Evolutionary conservation across 1,284 basidiomycete species (phyloP).

Genomic region (Ganoderma sp.): DNA sequence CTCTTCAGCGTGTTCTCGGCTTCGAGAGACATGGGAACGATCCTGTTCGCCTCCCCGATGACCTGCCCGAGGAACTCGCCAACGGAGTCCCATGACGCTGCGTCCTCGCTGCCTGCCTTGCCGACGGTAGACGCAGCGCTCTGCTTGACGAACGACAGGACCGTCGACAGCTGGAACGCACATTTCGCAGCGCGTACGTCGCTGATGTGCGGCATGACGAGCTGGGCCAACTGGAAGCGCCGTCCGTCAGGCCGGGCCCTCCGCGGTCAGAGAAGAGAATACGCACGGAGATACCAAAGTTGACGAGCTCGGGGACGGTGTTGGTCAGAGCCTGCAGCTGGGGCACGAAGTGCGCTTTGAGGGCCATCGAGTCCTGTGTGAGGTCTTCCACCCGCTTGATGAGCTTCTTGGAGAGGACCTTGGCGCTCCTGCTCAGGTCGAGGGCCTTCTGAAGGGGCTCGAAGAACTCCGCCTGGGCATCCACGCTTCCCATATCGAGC

Average conservation of each 20-base stretch:
- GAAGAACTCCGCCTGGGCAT: conserved; percentile 77
- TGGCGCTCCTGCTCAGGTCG: conserved; percentile 81
- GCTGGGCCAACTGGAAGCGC: conserved; percentile 77
- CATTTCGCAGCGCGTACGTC: conserved; percentile 79
- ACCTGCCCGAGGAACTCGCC: conserved; percentile 72
- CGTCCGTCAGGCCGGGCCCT: neutral
- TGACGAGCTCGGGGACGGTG: conserved; percentile 80
- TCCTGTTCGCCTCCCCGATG: conserved; percentile 69
- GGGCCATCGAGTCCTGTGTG: conserved; percentile 69
- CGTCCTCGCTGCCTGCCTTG: conserved; percentile 67
- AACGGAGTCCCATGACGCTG: conserved; percentile 80
- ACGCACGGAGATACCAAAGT: conserved; percentile 86
- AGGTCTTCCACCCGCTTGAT: conserved; percentile 84
- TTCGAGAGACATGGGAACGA: conserved; percentile 76
- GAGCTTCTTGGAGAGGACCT: conserved; percentile 84
- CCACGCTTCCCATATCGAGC: conserved; percentile 73
- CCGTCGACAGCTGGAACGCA: conserved; percentile 74
- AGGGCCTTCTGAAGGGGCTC: conserved; percentile 82
- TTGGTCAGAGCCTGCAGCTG: conserved; percentile 76
- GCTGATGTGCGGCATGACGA: conserved; percentile 79
- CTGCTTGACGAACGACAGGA: conserved; percentile 76
- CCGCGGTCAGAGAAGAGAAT: too few species aligned
- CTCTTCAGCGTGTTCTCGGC: conserved; percentile 81
- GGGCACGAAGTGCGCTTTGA: conserved; percentile 72
- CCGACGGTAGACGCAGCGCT: conserved; percentile 74